Percentiles rank a stretch among this genome's conserved stretches.
Evolutionary conservation across 2,329 filamentous ascomycete genomes (phyloP).

Genomic region (Blumeria hordei): DNA sequence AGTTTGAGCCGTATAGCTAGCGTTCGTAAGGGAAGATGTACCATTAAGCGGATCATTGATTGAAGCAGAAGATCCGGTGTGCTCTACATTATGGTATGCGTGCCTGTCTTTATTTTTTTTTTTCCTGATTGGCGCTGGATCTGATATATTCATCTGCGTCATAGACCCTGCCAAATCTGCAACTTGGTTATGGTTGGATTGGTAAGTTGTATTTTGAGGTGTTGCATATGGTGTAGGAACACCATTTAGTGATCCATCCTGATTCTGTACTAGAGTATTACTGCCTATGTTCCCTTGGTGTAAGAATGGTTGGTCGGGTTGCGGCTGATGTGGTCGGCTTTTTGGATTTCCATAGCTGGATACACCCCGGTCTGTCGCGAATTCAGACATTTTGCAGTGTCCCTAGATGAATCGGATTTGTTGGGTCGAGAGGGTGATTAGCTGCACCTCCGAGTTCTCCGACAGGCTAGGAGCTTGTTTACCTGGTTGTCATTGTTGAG

Average conservation of each 20-base stretch:
- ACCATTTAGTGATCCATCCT: conserved; percentile 7
- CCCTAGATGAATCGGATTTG: too few relatives aligned
- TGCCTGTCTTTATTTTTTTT: conserved; percentile 89
- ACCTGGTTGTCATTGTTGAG: too few relatives aligned
- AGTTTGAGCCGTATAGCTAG: conserved; percentile 24
- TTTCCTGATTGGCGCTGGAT: conserved; percentile 24
- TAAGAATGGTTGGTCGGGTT: too few relatives aligned
- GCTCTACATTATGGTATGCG: conserved; percentile 68
- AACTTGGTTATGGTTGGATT: conserved; percentile 19
- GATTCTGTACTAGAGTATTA: background rate
- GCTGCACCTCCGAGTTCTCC: too few relatives aligned
- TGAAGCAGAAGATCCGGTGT: conserved; percentile 38
- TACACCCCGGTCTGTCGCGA: too few relatives aligned
- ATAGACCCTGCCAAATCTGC: conserved; percentile 44
- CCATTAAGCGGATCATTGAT: conserved; percentile 43
- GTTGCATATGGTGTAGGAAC: conserved; percentile 14
- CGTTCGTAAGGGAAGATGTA: conserved; percentile 21
- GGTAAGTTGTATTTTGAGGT: conserved; percentile 7
- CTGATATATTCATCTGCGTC: conserved; percentile 45
- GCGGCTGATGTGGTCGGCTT: too few relatives aligned
- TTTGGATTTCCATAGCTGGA: too few relatives aligned
- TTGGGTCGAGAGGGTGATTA: too few relatives aligned
- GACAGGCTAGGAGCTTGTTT: too few relatives aligned
- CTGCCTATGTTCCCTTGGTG: too few relatives aligned
- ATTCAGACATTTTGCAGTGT: too few relatives aligned